Conservation (phyloP, 345 rosid species). For the Arabidopsis thaliana region TAIR10.1 NC_003076.8:17325501-17326000, state of each 20-base stretch:
- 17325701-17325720: slow-evolving; percentile 29
- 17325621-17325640: slow-evolving; percentile 34
- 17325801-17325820: slow-evolving; percentile 23
- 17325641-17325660: slow-evolving; percentile 46
- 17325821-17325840: neutral
- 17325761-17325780: slow-evolving; percentile 15
- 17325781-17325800: slow-evolving; percentile 6
- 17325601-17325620: slow-evolving; percentile 2
- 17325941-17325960: neutral
- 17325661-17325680: slow-evolving; percentile 43
- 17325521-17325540: slow-evolving; percentile 55
- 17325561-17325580: slow-evolving; percentile 61
- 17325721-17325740: slow-evolving; percentile 38
- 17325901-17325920: slow-evolving; percentile 15
- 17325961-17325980: neutral
- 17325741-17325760: slow-evolving; percentile 46
- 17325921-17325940: slow-evolving; percentile 2
- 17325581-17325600: slow-evolving; percentile 45
- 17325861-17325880: slow-evolving; percentile 38
- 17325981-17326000: neutral
- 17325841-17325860: slow-evolving; percentile 24
- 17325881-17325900: slow-evolving; percentile 2
- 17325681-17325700: slow-evolving; percentile 37
- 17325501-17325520: slow-evolving; percentile 41
- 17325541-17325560: slow-evolving; percentile 60